phyloP scores from a whole-genome alignment of 2,329 filamentous ascomycete genomes.

The Exophiala bonariae region DNA sequence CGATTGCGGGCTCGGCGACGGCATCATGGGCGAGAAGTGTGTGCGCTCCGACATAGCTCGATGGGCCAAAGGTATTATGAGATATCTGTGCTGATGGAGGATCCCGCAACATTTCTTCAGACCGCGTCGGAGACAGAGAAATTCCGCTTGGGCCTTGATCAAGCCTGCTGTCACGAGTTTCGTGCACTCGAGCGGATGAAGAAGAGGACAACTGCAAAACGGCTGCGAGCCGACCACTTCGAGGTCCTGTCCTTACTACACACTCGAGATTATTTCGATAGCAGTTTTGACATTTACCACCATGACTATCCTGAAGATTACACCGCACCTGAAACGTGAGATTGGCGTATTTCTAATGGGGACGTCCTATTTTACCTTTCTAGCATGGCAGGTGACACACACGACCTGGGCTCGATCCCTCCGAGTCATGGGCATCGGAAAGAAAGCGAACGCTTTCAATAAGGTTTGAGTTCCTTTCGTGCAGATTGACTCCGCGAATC shows the following conservation, averaged over 20 bases:
- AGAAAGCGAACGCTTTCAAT: too few relatives aligned
- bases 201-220: slow-evolving; percentile 1
- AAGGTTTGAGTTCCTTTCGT: too few relatives aligned
- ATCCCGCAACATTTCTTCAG: neutral
- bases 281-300: slow-evolving; percentile 5
- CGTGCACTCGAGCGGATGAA: neutral
- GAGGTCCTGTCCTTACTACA: slow-evolving; percentile 3
- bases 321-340: slow-evolving; percentile 4
- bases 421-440: neutral
- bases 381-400: slow-evolving; percentile 5
- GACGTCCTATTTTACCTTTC: slow-evolving; percentile 1
- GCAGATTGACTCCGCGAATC: too few relatives aligned
- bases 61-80: neutral
- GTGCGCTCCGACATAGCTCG: slow-evolving; percentile 5
- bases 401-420: slow-evolving; percentile 6
- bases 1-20: neutral
- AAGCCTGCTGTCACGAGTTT: neutral
- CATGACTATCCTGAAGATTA: slow-evolving; percentile 2
- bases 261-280: slow-evolving; percentile 4
- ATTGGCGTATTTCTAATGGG: neutral
- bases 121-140: neutral
- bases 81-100: neutral
- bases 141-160: neutral
- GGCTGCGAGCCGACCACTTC: neutral
- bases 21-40: slow-evolving; percentile 3